A percentile compares a stretch with the other conserved stretches of the same genome.
These are phyloP conservation scores for Murraya paniculata DNA, from an alignment of 345 rosid species.

Conservation along the genomic window DNA sequence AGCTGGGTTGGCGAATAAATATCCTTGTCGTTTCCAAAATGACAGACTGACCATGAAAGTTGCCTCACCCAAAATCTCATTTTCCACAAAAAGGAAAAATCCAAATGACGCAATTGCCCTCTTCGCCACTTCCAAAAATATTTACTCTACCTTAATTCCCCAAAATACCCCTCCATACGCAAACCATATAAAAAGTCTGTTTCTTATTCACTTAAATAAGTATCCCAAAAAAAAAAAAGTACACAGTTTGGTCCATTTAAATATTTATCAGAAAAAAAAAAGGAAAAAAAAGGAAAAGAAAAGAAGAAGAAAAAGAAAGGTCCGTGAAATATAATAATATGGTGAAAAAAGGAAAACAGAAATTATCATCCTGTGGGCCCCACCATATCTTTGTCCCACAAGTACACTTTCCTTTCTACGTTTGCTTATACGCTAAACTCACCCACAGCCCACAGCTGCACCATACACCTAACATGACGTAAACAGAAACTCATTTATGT, in stretches of 20 bases:
- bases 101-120: conserved; percentile 21
- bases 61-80: conserved; percentile 35
- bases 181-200: too few species aligned
- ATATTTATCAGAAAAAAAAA: too few species aligned
- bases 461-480: neutral
- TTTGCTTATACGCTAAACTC: conserved; percentile 24
- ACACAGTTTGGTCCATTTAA: too few species aligned
- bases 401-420: neutral
- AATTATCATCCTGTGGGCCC: conserved; percentile 17
- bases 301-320: neutral
- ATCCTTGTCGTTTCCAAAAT: conserved; percentile 43
- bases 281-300: too few species aligned
- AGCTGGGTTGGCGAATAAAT: conserved; percentile 37
- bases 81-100: conserved; percentile 33
- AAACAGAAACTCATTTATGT: neutral
- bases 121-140: too few species aligned
- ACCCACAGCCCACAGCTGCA: neutral
- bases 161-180: conserved; percentile 12
- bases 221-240: too few species aligned
- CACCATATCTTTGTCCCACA: conserved; percentile 46
- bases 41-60: conserved; percentile 29
- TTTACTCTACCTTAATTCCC: neutral
- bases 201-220: too few species aligned
- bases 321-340: neutral
- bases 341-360: neutral